phyloP scores from a whole-genome alignment of 2,329 filamentous ascomycete genomes.

The Aspergillus brasiliensis region DNA sequence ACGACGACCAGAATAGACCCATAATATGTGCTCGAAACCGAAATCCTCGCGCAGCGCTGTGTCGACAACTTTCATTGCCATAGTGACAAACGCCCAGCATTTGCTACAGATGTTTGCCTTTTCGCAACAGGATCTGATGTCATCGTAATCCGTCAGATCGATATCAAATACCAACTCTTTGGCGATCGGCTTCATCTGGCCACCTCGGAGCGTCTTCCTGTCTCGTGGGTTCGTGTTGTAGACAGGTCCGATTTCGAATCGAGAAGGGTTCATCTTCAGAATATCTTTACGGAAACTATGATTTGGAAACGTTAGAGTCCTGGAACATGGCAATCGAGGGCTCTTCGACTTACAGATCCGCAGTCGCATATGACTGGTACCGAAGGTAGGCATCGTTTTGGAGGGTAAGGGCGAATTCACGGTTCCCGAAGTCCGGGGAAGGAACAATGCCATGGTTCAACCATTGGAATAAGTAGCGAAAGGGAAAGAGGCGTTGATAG shows the following conservation, averaged over 20 bases:
- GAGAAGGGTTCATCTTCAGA: constrained; percentile 80
- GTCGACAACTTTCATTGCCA: constrained; percentile 95
- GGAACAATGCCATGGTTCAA: constrained; percentile 89
- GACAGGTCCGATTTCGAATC: constrained; percentile 98
- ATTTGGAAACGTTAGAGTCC: not conserved
- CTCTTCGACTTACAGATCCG: constrained; percentile 56
- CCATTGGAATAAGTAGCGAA: constrained; percentile 95
- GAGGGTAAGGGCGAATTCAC: constrained; percentile 96
- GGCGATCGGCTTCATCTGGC: constrained; percentile 79
- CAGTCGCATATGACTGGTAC: constrained; percentile 77
- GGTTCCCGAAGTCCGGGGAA: constrained; percentile 83
- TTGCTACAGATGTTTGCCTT: constrained; percentile 91
- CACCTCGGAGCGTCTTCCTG: constrained; percentile 77
- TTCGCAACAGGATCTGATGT: constrained; percentile 90
- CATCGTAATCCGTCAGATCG: constrained; percentile 98
- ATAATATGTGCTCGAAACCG: constrained; percentile 94
- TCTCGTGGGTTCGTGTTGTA: constrained; percentile 94
- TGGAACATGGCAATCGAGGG: not conserved
- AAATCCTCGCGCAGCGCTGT: constrained; percentile 87
- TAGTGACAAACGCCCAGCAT: constrained; percentile 97
- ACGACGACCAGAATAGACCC: constrained; percentile 96
- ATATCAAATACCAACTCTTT: constrained; percentile 99
- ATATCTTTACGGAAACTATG: constrained; percentile 84
- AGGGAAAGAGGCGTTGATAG: constrained; percentile 94
- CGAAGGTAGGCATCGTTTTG: constrained; percentile 88